A percentile compares a stretch with the other conserved stretches of the same genome.
Evolutionary conservation across 2,329 filamentous ascomycete genomes (phyloP).

Genomic region (Zymoseptoria passerinii): DNA sequence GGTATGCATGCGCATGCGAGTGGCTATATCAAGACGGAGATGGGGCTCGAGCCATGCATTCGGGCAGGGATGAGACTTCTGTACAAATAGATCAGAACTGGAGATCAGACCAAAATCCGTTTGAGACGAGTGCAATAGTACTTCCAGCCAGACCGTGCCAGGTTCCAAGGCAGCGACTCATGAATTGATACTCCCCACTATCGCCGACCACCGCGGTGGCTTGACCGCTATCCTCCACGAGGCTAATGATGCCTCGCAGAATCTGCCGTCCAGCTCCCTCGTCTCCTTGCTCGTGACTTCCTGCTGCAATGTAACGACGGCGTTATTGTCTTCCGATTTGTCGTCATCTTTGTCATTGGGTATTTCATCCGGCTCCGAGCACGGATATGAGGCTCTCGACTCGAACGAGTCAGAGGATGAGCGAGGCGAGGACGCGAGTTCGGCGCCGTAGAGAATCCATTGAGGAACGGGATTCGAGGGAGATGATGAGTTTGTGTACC

Average conservation of each 20-base stretch:
- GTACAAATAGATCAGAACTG: background rate
- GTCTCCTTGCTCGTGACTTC: background rate
- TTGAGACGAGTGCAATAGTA: background rate
- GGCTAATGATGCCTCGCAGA: background rate
- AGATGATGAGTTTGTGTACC: background rate
- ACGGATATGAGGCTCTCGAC: background rate
- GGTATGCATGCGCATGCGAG: background rate
- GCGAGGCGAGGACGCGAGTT: slow-evolving; percentile 8
- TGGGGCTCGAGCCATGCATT: background rate
- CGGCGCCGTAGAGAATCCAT: slow-evolving; percentile 9
- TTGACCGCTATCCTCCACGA: background rate
- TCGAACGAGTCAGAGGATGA: slow-evolving; percentile 8
- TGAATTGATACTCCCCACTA: background rate
- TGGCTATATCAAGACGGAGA: background rate
- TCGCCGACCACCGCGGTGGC: background rate
- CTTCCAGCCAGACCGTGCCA: background rate
- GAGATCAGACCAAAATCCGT: background rate
- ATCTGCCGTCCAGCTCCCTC: background rate
- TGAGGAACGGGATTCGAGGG: slow-evolving; percentile 3
- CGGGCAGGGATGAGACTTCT: background rate
- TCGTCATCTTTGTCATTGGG: background rate
- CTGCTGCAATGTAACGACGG: background rate
- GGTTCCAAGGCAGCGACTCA: background rate
- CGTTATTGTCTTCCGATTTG: background rate
- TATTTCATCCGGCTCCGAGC: background rate